Conservation (phyloP, 768 basidiomycete genomes). For the Calocera cornea region DNA sequence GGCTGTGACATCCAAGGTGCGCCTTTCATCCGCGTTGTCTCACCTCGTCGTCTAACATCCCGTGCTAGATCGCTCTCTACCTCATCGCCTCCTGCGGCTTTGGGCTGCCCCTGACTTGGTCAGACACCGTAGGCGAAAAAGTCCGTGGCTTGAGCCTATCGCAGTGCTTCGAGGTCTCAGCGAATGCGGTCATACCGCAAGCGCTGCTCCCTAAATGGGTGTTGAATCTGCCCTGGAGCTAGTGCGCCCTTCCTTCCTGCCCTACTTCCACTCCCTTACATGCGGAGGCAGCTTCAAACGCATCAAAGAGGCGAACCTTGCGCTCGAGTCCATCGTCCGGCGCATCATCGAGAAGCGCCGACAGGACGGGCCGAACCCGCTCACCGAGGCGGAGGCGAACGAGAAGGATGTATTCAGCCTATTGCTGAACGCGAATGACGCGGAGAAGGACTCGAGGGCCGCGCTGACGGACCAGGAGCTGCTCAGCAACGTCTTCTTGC, state of each 20-base stretch:
- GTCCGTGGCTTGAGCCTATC: not conserved
- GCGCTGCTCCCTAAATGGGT: not conserved
- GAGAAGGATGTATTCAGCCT: not conserved
- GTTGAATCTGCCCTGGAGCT: not conserved
- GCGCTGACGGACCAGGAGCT: not conserved
- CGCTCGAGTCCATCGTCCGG: not conserved
- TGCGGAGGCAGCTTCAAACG: not conserved
- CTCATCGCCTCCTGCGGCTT: not conserved
- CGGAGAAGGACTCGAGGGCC: not conserved
- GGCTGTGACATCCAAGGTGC: not conserved
- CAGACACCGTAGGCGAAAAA: not conserved
- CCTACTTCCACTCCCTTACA: not conserved
- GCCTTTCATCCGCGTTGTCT: not conserved
- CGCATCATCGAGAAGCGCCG: not conserved
- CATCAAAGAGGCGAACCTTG: not conserved
- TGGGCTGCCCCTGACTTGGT: not conserved
- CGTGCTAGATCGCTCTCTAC: not conserved
- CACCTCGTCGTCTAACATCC: not conserved
- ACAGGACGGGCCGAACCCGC: not conserved
- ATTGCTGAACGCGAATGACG: not conserved
- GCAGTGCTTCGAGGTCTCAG: not conserved
- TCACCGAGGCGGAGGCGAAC: not conserved
- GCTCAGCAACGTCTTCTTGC: constrained; percentile 13
- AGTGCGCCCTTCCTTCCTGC: not conserved
- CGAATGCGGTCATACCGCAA: not conserved